Conservation (phyloP, 768 basidiomycete genomes). For the Aureoboletus auriporus region DNA sequence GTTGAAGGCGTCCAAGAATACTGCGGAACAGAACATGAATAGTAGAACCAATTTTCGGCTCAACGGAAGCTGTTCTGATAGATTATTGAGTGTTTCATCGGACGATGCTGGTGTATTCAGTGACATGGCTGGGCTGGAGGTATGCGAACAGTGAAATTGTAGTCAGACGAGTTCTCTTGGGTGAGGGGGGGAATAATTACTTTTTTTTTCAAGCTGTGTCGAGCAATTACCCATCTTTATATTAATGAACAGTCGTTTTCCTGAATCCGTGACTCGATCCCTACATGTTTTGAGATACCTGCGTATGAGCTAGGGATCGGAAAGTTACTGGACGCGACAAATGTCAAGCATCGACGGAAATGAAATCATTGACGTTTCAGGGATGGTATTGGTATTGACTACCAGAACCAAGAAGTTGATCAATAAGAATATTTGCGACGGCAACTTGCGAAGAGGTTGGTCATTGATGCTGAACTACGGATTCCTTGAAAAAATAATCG, state of each 20-base stretch:
- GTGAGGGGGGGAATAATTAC: neutral
- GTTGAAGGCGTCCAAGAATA: conserved; percentile 42
- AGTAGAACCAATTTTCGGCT: conserved; percentile 30
- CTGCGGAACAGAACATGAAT: conserved; percentile 35
- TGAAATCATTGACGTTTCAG: too few relatives aligned
- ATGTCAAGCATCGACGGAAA: too few relatives aligned
- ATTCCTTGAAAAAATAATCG: too few relatives aligned
- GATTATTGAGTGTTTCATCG: neutral
- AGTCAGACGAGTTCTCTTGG: neutral
- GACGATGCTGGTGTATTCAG: neutral
- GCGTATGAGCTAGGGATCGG: neutral
- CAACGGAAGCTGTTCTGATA: conserved; percentile 13
- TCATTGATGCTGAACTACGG: too few relatives aligned
- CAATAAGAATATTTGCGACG: too few relatives aligned
- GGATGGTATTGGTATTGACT: too few relatives aligned
- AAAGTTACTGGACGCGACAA: too few relatives aligned
- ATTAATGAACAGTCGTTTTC: neutral
- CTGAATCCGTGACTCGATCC: neutral
- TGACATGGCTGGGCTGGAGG: conserved; percentile 5
- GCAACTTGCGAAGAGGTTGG: too few relatives aligned
- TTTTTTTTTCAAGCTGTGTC: neutral
- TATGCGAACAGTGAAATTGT: neutral
- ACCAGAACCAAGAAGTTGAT: too few relatives aligned
- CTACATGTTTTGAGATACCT: neutral
- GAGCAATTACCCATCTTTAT: neutral